Evolutionary conservation across 2,329 filamentous ascomycete species (phyloP).

Genomic region (Nemania serpens): DNA sequence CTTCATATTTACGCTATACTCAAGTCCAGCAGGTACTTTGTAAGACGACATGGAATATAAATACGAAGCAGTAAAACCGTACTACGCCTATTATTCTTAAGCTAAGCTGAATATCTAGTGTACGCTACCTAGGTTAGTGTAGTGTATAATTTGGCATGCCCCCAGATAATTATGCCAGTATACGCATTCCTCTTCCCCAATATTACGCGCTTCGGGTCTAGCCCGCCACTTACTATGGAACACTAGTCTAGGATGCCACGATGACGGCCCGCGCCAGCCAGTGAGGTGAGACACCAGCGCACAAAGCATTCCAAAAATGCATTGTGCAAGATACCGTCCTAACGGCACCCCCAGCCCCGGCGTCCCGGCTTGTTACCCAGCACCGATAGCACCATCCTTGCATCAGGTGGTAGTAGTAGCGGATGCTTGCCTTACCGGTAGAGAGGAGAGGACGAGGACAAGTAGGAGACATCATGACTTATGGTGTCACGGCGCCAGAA

Average conservation of each 20-base stretch:
- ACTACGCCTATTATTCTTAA: too few species aligned
- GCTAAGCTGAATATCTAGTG: neutral
- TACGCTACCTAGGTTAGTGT: neutral
- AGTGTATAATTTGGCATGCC: neutral
- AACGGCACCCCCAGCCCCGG: neutral
- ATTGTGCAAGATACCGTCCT: neutral
- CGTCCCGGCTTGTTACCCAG: neutral
- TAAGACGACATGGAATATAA: neutral
- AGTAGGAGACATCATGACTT: neutral
- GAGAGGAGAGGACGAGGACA: neutral
- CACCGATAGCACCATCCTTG: neutral
- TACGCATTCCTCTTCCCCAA: neutral
- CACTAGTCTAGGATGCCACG: neutral
- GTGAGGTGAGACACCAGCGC: neutral
- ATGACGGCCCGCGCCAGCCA: constrained; percentile 6
- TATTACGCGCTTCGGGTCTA: neutral
- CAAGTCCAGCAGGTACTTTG: neutral
- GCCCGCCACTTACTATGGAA: neutral
- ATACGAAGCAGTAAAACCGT: neutral
- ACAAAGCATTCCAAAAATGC: constrained; percentile 2
- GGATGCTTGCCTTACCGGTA: neutral
- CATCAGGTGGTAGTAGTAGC: neutral
- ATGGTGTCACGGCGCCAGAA: too few species aligned
- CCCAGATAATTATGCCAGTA: neutral
- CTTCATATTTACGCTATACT: too few species aligned